Base-by-base conservation (phyloP, 2,329 filamentous ascomycete genomes). In the Elsinoe batatas region DNA sequence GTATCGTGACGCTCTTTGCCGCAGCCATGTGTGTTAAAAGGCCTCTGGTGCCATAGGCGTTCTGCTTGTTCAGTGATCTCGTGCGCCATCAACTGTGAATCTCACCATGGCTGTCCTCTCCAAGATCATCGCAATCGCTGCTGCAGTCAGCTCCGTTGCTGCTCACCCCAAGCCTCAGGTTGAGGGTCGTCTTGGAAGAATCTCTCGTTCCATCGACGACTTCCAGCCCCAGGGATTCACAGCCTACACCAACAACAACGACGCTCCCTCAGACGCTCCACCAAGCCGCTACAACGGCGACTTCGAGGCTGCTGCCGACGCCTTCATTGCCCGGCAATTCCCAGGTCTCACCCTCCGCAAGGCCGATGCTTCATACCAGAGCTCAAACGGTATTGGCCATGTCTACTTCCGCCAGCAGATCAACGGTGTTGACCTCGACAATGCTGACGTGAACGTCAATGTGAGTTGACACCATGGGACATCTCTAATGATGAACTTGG, bases 371-470 rank as follows among this genome's bases (percentile, higher is more conserved):
- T 72, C 76, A 60, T 82, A 82, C 49, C 69, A 77, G 5, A 73
- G 79, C n/a, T 65, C 61, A 43, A 80, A 80, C 54, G 79, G 79
- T 7, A 71, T 83, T 58, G 72, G 72, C 0, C 80, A 83, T 61
- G 77, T 81, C 60, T 74, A 80, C 64, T 80, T 82, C 63, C 79
- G 78, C 66, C 80, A 83, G 67, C 81, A 78, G 0, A 68, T 72
- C 5, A 77, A 81, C 54, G 79, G 76, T 1, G 64, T 82, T 15
- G 80, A 82, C 58, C 75, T 83, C 57, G 80, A 82, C 61, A 82
- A 82, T 61, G 78, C 76, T 0, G 77, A 80, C 62, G 79, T 81
- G 61, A 81, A 81, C 53, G 77, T 82, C 46, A 82, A 82, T 59
- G 77, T 81, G 61, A 69, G 77, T 70, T 17, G 5, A 15, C 17